Evolutionary conservation across 2,329 filamentous ascomycete genomes (phyloP).

Genomic region (Metarhizium humberi): DNA sequence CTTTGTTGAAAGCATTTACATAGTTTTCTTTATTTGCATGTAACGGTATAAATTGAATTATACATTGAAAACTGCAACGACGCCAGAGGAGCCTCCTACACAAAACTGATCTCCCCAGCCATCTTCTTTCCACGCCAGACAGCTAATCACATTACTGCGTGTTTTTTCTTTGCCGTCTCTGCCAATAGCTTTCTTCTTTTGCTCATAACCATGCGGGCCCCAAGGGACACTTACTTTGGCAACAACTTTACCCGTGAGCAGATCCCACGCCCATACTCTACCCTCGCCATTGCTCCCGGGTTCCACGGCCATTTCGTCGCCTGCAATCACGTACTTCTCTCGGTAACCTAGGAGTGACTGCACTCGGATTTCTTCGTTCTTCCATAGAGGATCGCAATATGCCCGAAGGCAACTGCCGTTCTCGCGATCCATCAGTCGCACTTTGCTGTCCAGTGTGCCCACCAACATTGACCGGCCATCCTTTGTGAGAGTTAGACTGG

Average conservation of each 20-base stretch:
- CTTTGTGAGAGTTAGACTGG: conserved; percentile 59
- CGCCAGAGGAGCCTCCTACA: conserved; percentile 54
- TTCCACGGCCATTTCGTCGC: conserved; percentile 54
- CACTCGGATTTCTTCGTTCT: conserved; percentile 64
- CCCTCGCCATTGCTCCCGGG: conserved; percentile 36
- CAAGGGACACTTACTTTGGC: conserved; percentile 52
- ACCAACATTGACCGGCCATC: conserved; percentile 70
- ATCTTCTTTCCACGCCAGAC: conserved; percentile 52
- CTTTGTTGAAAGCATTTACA: background rate
- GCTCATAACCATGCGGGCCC: conserved; percentile 40
- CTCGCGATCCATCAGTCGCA: conserved; percentile 73
- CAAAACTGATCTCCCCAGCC: conserved; percentile 58
- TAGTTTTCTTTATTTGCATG: background rate
- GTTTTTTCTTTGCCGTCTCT: conserved; percentile 52
- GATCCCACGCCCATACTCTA: conserved; percentile 71
- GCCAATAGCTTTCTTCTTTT: conserved; percentile 43
- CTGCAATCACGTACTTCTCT: conserved; percentile 71
- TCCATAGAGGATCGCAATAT: conserved; percentile 49
- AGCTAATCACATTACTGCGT: conserved; percentile 51
- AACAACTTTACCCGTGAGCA: conserved; percentile 61
- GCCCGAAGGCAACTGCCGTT: conserved; percentile 64
- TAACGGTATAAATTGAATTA: background rate
- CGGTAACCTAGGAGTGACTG: conserved; percentile 65
- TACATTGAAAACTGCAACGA: conserved; percentile 53
- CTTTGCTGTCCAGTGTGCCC: conserved; percentile 62